Percentiles rank a stretch among this genome's conserved stretches.
These are phyloP conservation scores for Tephrocybe sp. DNA, from an alignment of 768 basidiomycete genomes.

Conservation along the genomic window DNA sequence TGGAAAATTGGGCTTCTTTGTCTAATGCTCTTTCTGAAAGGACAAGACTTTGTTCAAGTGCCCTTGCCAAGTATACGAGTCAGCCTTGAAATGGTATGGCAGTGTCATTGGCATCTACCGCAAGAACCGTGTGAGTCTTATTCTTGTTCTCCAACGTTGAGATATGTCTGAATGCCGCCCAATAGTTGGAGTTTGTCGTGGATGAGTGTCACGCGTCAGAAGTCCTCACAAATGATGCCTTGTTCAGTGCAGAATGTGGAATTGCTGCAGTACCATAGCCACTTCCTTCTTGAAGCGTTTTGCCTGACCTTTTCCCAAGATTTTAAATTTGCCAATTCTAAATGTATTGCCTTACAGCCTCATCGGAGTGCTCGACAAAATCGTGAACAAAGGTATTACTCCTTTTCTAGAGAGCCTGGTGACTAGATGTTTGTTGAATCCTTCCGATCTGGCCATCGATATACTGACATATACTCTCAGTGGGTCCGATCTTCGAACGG, in stretches of 20 bases:
- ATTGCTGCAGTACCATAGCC: slow-evolving; percentile 4
- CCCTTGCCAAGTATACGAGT: slow-evolving; percentile 6
- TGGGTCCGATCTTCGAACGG: slow-evolving; percentile 5
- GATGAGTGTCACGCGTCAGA: slow-evolving; percentile 2
- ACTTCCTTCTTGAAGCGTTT: not conserved
- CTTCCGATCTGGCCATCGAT: not conserved
- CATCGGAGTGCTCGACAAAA: slow-evolving; percentile 4
- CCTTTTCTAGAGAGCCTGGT: slow-evolving; percentile 1
- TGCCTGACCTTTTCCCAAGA: not conserved
- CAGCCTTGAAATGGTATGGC: slow-evolving; percentile 3
- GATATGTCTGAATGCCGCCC: not conserved
- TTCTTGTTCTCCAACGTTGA: not conserved
- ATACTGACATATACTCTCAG: not conserved
- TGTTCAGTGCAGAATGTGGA: slow-evolving; percentile 11
- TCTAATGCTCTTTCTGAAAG: not conserved
- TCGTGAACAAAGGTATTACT: slow-evolving; percentile 10
- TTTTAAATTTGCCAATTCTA: slow-evolving; percentile 5
- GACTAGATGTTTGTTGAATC: not conserved
- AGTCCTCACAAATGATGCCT: slow-evolving; percentile 7
- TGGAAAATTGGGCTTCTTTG: not conserved
- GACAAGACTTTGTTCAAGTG: slow-evolving; percentile 3
- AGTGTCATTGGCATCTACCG: slow-evolving; percentile 8
- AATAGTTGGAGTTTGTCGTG: slow-evolving; percentile 7
- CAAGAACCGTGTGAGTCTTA: slow-evolving; percentile 5
- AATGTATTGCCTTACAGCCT: slow-evolving; percentile 3